Base-by-base conservation (phyloP, 257 asterid genomes). In the Plectranthus barbatus region DNA sequence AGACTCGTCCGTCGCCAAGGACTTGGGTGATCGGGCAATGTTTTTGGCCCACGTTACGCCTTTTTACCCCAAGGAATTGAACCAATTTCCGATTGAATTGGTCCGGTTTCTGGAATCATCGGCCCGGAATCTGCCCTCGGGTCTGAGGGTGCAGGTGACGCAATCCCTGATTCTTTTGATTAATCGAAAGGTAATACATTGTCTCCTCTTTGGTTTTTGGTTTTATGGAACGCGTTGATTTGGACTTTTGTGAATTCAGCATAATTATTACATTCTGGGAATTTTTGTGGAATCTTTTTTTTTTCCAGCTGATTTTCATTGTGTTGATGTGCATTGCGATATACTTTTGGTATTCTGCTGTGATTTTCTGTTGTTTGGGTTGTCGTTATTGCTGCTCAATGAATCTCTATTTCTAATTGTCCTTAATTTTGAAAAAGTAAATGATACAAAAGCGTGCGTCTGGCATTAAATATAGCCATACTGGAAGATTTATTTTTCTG, bases 41-140 rank as follows among this genome's bases (percentile, higher is more conserved):
- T 92, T 92, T 63, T 77, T 92, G 42, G 80, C 97, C 4, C 97
- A 86, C 44, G 85, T 92, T 12, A 83, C 95, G 6, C 95, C 95
- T 0, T 86, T 85, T 72, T 89, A 85, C 68, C 77, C 82, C 0
- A 69, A 79, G 14, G 81, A 79, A 52, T 56, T 92, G 60, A 68
- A 58, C 2, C 54, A 58, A 1, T 92, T 79, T 59, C 95, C 98
- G 1, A 72, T 68, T 29, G 93, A 88, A 76, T 74, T 91, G 50
- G 79, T 79, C 12, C 62, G 61, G 33, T 91, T 91, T 48, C 84
- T 91, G 64, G 77, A 77, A 46, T 76, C 85, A 1, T 86, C 96
- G 5, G 89, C 86, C 1, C 58, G 78, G 60, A 76, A 71, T 20
- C 75, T 92, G 64, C 90, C 88, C 0, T 89, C 97, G 2, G 88